Percentiles rank a stretch among this genome's conserved stretches.
Conservation (phyloP, 805 yeast species). For the Suhomyces pyralidae region DNA sequence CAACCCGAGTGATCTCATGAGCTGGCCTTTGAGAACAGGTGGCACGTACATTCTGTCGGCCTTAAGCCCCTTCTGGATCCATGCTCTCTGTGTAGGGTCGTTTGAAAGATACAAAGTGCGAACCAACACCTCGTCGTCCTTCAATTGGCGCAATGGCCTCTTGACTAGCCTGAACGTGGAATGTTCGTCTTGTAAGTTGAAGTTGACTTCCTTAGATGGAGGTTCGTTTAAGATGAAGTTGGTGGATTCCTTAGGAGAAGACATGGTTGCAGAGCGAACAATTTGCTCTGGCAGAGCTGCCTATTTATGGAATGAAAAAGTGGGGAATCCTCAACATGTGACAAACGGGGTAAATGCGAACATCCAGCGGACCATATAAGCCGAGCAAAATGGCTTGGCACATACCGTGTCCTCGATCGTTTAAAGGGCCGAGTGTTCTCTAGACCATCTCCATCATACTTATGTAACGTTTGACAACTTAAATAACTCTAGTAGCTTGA, state of each 20-base stretch:
- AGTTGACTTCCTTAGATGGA: slow-evolving; percentile 17
- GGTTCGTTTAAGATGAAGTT: slow-evolving; percentile 18
- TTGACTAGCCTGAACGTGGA: slow-evolving; percentile 30
- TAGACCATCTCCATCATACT: too few relatives aligned
- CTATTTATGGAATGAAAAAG: background rate
- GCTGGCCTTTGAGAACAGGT: slow-evolving; percentile 43
- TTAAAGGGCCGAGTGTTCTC: too few relatives aligned
- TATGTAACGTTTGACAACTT: too few relatives aligned
- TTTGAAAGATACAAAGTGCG: slow-evolving; percentile 30
- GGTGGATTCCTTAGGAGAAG: slow-evolving; percentile 7
- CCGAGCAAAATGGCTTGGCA: too few relatives aligned
- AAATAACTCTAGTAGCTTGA: too few relatives aligned
- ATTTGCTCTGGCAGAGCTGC: background rate
- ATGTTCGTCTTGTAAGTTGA: slow-evolving; percentile 16
- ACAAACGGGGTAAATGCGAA: too few relatives aligned
- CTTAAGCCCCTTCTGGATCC: slow-evolving; percentile 29
- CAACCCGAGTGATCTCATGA: slow-evolving; percentile 46
- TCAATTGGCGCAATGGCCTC: slow-evolving; percentile 12
- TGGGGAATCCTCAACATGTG: background rate
- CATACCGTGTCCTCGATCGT: too few relatives aligned
- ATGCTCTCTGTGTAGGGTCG: slow-evolving; percentile 35
- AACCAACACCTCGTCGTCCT: slow-evolving; percentile 25
- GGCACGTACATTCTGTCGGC: slow-evolving; percentile 28
- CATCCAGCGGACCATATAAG: too few relatives aligned
- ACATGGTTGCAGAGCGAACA: background rate